Evolutionary conservation across 352 stramenopile species (phyloP).

Genomic region (Phytophthora litchii): DNA sequence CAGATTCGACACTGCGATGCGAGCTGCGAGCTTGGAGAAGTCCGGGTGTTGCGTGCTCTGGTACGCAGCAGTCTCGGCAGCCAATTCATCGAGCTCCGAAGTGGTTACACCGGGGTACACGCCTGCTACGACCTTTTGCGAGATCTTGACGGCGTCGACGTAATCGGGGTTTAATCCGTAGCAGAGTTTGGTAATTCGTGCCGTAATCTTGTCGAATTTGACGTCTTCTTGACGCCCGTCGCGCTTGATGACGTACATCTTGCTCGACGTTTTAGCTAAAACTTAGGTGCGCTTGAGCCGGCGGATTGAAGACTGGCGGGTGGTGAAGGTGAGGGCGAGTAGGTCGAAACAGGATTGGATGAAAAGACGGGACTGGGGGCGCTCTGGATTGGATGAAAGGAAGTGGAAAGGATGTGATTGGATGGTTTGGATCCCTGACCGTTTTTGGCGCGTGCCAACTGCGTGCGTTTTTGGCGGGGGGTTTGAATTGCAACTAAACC

Average conservation of each 20-base stretch:
- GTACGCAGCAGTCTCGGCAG: constrained; percentile 97
- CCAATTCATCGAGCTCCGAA: constrained; percentile 98
- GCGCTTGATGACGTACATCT: constrained; percentile 96
- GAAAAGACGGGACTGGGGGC: background rate
- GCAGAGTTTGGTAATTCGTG: constrained; percentile 97
- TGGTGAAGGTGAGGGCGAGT: constrained; percentile 14
- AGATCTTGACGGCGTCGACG: constrained; percentile 97
- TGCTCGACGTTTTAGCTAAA: background rate
- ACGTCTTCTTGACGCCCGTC: constrained; percentile 93
- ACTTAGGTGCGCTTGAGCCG: constrained; percentile 4
- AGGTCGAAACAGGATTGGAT: constrained; percentile 17
- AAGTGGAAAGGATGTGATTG: constrained; percentile 7
- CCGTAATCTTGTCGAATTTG: constrained; percentile 99
- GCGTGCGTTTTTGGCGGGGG: constrained; percentile 23
- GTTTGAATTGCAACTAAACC: constrained; percentile 18
- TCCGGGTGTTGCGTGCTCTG: constrained; percentile 98
- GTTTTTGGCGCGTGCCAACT: constrained; percentile 13
- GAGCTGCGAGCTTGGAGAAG: constrained; percentile 97
- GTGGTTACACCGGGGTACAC: constrained; percentile 99
- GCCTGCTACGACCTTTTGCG: constrained; percentile 99
- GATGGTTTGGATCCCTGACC: background rate
- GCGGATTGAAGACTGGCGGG: constrained; percentile 30
- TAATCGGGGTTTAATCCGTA: constrained; percentile 97
- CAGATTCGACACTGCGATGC: constrained; percentile 98
- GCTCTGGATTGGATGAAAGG: too few relatives aligned